Base-by-base conservation (phyloP, 495 filamentous ascomycete species). In the Penicillium turbatum region DNA sequence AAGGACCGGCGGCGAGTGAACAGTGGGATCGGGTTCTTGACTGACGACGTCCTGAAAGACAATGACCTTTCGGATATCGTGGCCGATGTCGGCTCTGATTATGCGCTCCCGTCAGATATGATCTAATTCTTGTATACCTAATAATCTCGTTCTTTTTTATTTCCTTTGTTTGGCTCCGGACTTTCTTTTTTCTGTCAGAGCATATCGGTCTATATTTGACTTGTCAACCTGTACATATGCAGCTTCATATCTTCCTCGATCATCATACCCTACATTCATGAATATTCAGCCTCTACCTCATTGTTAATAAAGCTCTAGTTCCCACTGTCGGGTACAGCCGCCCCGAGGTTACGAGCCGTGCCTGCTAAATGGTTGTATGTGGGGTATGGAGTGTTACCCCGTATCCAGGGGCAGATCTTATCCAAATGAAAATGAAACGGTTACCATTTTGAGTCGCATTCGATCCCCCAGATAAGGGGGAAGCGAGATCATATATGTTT, bases 11-110 rank as follows among this genome's bases (percentile, higher is more conserved):
- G 78, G 42, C 74, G 75, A 41, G 74, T 83, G 56, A 83, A 87
- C 51, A 85, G 81, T 62, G 85, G 81, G 3, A 61, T 87, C 63
- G 85, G 76, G 11, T 77, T 88, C 32, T 63, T 84, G 61, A 79
- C 84, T 17, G 83, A 86, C 51, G 84, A 84, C 31, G 53, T 69
- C 17, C 37, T 67, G 43, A 64, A 58, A 17, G 75, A 79, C 36
- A 76, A 71, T 48, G 69, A 58, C 21, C 15, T 48, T 16, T 51
- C 55, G n/a, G 44, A 51, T 36, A 31, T 60, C 54, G 62, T 31
- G 43, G 60, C 44, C 49, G 63, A 21, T 50, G 50, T 56, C 52
- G 66, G 64, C 47, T 74, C 54, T 34, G 56, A 67, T 34, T 45
- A 54, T 61, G 38, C 55, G 60, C 63, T 58, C 7, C 51, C 38